Conservation (phyloP, 768 basidiomycete genomes). For the Suillus americanus region DNA sequence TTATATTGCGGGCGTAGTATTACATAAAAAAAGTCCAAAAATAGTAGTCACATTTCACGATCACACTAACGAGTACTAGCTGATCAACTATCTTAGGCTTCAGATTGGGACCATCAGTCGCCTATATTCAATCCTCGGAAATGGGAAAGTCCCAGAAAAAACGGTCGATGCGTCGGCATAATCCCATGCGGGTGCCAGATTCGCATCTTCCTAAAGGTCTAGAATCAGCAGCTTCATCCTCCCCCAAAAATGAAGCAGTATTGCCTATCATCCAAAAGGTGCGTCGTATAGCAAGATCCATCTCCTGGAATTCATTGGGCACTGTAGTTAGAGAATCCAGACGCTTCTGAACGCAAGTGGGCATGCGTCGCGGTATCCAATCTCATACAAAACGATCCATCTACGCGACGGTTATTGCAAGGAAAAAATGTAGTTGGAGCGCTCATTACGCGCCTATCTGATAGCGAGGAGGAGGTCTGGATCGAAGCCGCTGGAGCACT, state of each 20-base stretch:
- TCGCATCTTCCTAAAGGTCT: conserved; percentile 86
- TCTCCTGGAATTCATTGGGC: conserved; percentile 5
- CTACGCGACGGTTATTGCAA: conserved; percentile 85
- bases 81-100: background rate
- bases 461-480: conserved; percentile 89
- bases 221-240: conserved; percentile 67
- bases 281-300: conserved; percentile 7
- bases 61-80: no score
- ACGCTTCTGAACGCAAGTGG: conserved; percentile 86
- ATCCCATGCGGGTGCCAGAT: conserved; percentile 92
- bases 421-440: conserved; percentile 88
- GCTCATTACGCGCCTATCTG: conserved; percentile 83
- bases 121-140: background rate
- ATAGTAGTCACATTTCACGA: conserved; percentile 3
- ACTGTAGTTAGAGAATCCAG: conserved; percentile 69
- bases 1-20: background rate
- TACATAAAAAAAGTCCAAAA: background rate
- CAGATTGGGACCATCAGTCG: conserved; percentile 1
- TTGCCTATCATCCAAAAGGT: conserved; percentile 93
- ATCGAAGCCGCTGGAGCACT: conserved; percentile 86
- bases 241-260: conserved; percentile 75
- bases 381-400: conserved; percentile 92
- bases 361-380: conserved; percentile 96
- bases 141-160: conserved; percentile 98
- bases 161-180: conserved; percentile 80